These are phyloP conservation scores for Tetradesmus obliquus DNA, from an alignment of 139 green algal species.

Conservation along the genomic window DNA sequence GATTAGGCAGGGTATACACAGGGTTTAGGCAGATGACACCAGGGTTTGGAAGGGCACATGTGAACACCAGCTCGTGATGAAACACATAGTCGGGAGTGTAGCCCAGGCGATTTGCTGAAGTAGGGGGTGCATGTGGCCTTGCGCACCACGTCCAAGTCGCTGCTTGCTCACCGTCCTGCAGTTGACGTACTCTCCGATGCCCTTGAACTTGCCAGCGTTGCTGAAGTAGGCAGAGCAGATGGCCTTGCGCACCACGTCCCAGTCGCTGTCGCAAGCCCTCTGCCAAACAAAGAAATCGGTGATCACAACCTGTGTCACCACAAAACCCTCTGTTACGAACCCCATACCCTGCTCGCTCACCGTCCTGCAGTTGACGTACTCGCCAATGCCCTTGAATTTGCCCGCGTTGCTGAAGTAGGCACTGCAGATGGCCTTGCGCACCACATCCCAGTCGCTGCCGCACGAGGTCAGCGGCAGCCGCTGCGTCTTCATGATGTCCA, in stretches of 20 bases:
- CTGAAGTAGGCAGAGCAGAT: constrained; percentile 98
- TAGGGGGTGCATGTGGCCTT: constrained; percentile 85
- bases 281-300: no score
- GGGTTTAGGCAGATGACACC: background rate
- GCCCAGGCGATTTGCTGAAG: constrained; percentile 83
- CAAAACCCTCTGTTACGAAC: no score
- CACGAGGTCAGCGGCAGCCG: constrained; percentile 78
- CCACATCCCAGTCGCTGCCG: constrained; percentile 93
- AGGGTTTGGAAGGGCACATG: constrained; percentile 37
- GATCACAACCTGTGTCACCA: no score
- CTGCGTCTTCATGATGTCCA: constrained; percentile 97
- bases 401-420: constrained; percentile 98
- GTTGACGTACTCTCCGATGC: constrained; percentile 96
- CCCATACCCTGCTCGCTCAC: background rate
- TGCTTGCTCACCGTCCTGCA: constrained; percentile 66
- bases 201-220: constrained; percentile 96
- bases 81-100: constrained; percentile 98
- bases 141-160: background rate
- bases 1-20: no score
- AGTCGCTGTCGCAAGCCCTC: constrained; percentile 43
- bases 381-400: constrained; percentile 95
- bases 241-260: constrained; percentile 95
- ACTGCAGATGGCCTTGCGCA: constrained; percentile 96
- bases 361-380: constrained; percentile 93
- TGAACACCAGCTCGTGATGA: constrained; percentile 98